Conservation (phyloP, 2,329 filamentous ascomycete genomes). For the Colletotrichum acutatum region DNA sequence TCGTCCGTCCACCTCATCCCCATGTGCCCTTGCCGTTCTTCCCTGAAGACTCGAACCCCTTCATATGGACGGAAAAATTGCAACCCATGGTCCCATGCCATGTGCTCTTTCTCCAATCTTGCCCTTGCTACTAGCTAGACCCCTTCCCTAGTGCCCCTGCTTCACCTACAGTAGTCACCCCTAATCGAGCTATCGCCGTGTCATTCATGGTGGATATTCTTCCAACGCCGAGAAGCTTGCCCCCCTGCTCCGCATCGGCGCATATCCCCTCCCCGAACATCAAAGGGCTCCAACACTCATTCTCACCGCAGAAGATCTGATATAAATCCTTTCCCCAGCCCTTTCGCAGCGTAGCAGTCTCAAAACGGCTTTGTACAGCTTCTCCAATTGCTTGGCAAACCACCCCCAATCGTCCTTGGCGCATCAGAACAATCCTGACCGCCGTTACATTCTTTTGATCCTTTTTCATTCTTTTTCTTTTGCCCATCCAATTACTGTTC, state of each 20-base stretch:
- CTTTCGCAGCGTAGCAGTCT: slow-evolving; percentile 10
- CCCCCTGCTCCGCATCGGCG: background rate
- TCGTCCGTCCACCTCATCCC: background rate
- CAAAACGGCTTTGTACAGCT: background rate
- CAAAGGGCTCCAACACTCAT: background rate
- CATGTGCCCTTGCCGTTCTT: background rate
- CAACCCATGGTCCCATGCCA: slow-evolving; percentile 12
- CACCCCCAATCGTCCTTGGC: slow-evolving; percentile 3
- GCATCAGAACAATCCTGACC: slow-evolving; percentile 1
- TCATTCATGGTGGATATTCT: slow-evolving; percentile 18
- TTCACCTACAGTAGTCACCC: slow-evolving; percentile 9
- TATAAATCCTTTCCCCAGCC: slow-evolving; percentile 25
- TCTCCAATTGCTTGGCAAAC: slow-evolving; percentile 23
- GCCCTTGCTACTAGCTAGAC: slow-evolving; percentile 6
- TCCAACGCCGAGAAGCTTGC: background rate
- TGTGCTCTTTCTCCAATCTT: background rate
- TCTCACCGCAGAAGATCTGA: background rate
- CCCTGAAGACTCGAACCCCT: background rate
- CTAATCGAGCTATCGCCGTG: slow-evolving; percentile 1
- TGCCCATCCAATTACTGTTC: background rate
- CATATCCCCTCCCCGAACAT: background rate
- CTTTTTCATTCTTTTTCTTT: background rate
- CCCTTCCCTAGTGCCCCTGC: slow-evolving; percentile 4
- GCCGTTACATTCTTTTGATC: background rate
- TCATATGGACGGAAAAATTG: slow-evolving; percentile 30